Conservation (phyloP, 1,284 basidiomycete genomes). For the Fomitiporia mediterranea region DNA sequence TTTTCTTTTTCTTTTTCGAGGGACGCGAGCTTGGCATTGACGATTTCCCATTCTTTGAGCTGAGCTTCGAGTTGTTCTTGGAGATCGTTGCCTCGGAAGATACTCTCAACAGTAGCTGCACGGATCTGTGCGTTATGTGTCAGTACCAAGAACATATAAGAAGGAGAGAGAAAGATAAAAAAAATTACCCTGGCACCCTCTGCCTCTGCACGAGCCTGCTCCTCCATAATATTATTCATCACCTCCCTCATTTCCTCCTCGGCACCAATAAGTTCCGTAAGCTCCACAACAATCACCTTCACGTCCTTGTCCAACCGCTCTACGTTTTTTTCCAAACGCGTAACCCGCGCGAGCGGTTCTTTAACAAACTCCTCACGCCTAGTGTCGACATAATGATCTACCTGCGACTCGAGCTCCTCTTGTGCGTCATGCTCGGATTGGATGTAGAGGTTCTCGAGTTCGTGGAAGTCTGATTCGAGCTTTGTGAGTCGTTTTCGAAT, state of each 20-base stretch:
- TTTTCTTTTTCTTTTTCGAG: no score
- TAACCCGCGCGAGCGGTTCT: not conserved
- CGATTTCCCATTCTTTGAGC: slow-evolving; percentile 5
- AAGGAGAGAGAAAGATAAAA: not conserved
- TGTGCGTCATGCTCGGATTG: slow-evolving; percentile 34
- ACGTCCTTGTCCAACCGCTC: slow-evolving; percentile 4
- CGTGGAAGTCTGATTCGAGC: slow-evolving; percentile 36
- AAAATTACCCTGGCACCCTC: not conserved
- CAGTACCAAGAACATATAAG: not conserved
- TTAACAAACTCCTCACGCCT: slow-evolving; percentile 19
- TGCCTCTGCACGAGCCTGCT: not conserved
- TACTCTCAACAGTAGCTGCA: not conserved
- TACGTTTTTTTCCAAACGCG: not conserved
- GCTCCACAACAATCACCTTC: not conserved
- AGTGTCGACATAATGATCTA: slow-evolving; percentile 35
- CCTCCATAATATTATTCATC: not conserved
- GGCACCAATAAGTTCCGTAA: not conserved
- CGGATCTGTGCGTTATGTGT: not conserved
- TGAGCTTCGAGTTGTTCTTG: slow-evolving; percentile 3
- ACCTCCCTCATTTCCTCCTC: not conserved
- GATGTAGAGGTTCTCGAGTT: slow-evolving; percentile 41
- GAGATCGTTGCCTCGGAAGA: not conserved
- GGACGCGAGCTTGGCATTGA: not conserved
- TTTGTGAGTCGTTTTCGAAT: slow-evolving; percentile 36
- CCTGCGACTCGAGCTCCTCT: slow-evolving; percentile 36